phyloP scores from a whole-genome alignment of 352 stramenopile genomes.

The Globisporangium canariense region DNA sequence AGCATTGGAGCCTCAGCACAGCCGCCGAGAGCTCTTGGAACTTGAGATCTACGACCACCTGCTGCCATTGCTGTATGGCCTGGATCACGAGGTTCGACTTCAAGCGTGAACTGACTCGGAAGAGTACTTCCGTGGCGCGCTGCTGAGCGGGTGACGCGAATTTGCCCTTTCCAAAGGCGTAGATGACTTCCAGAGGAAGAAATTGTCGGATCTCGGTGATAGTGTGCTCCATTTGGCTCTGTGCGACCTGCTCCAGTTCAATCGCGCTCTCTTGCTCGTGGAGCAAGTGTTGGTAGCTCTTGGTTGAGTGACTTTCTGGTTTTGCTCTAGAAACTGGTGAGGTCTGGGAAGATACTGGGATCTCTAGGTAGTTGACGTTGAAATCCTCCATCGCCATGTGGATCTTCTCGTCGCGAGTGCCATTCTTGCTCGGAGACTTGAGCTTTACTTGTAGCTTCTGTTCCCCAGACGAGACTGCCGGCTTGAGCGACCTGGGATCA shows the following conservation, averaged over 20 bases:
- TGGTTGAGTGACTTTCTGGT: background rate
- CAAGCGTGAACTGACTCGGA: constrained; percentile 38
- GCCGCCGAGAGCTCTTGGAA: constrained; percentile 15
- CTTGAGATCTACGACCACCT: constrained; percentile 17
- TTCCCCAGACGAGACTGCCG: too few relatives aligned
- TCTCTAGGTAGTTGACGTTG: constrained; percentile 3
- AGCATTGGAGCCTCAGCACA: constrained; percentile 42
- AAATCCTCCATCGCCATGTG: constrained; percentile 35
- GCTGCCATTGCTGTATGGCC: constrained; percentile 46
- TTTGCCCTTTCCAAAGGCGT: constrained; percentile 48
- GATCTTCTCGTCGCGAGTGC: constrained; percentile 24
- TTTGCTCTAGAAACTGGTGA: background rate
- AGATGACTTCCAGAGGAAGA: constrained; percentile 66
- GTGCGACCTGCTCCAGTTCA: constrained; percentile 20
- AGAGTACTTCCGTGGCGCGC: constrained; percentile 41
- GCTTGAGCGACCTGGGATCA: background rate
- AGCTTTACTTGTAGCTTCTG: background rate
- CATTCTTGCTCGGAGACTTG: constrained; percentile 1
- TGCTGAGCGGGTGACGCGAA: constrained; percentile 68
- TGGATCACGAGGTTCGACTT: constrained; percentile 37
- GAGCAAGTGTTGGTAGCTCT: constrained; percentile 13
- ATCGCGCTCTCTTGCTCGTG: constrained; percentile 12
- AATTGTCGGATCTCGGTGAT: constrained; percentile 51
- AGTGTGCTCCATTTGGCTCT: constrained; percentile 37
- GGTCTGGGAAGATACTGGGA: background rate